These are phyloP conservation scores for Nemania sp. DNA, from an alignment of 2,329 filamentous ascomycete species.

Conservation along the genomic window DNA sequence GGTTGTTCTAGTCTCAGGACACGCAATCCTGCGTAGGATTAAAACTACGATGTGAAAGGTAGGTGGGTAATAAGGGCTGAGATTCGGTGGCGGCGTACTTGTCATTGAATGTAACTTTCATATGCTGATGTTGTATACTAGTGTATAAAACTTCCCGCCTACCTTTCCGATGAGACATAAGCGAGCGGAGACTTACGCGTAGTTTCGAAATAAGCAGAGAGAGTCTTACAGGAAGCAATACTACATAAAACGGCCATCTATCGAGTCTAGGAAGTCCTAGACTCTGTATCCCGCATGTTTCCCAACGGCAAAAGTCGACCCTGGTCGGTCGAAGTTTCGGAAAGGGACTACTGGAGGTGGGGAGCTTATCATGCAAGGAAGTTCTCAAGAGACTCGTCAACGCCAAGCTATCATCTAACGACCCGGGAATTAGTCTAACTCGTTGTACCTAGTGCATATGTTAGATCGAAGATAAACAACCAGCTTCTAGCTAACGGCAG, in stretches of 20 bases:
- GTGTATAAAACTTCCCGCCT: no score
- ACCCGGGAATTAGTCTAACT: background rate
- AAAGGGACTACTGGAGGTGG: background rate
- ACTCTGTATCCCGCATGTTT: background rate
- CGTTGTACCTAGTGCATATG: slow-evolving; percentile 4
- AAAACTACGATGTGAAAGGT: slow-evolving; percentile 5
- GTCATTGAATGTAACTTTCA: no score
- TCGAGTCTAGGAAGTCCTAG: background rate
- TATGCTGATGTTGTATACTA: no score
- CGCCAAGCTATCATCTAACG: background rate
- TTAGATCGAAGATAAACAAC: background rate
- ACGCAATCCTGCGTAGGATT: background rate
- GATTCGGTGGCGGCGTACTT: no score
- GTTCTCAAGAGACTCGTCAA: background rate
- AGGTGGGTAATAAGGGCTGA: background rate
- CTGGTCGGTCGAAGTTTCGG: no score
- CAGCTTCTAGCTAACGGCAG: background rate
- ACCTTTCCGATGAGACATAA: no score
- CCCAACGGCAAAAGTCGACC: background rate
- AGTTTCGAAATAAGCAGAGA: no score
- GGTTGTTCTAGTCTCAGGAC: slow-evolving; percentile 8
- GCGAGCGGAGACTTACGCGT: no score
- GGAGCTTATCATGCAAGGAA: slow-evolving; percentile 11
- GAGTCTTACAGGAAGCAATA: background rate
- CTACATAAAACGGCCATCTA: background rate